Conservation (phyloP, 805 yeast species). For the Yamadazyma ubonensis region DNA sequence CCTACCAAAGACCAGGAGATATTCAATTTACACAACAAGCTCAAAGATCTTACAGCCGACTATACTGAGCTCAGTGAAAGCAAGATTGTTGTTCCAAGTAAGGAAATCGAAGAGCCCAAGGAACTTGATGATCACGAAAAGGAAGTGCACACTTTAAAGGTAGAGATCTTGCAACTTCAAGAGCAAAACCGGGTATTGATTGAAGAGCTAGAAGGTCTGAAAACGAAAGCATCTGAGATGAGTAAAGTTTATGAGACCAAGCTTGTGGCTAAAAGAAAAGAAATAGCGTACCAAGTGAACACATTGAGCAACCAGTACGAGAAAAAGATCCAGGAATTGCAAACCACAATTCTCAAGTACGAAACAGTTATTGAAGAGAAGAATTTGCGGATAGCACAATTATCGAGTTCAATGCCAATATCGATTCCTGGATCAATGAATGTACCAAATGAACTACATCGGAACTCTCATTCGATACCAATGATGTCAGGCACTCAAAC, state of each 20-base stretch:
- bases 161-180: constrained; percentile 18
- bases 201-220: constrained; percentile 18
- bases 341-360: constrained; percentile 27
- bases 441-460: constrained; percentile 7
- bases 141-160: constrained; percentile 14
- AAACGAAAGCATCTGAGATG: constrained; percentile 10
- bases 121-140: constrained; percentile 8
- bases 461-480: not conserved
- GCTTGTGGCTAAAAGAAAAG: constrained; percentile 23
- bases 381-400: constrained; percentile 32
- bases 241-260: constrained; percentile 24
- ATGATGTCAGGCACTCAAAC: too few species aligned
- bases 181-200: constrained; percentile 21
- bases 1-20: constrained; percentile 26
- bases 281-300: constrained; percentile 26
- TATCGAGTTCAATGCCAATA: constrained; percentile 39
- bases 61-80: constrained; percentile 3
- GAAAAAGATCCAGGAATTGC: constrained; percentile 34
- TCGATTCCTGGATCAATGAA: constrained; percentile 27
- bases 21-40: constrained; percentile 16
- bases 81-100: not conserved
- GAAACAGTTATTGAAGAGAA: constrained; percentile 40
- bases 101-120: not conserved
- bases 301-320: constrained; percentile 29
- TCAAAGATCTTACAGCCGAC: constrained; percentile 15